Percentiles rank a stretch among this genome's conserved stretches.
Evolutionary conservation across 495 filamentous ascomycete species (phyloP).

Genomic region (Lepraria neglecta): DNA sequence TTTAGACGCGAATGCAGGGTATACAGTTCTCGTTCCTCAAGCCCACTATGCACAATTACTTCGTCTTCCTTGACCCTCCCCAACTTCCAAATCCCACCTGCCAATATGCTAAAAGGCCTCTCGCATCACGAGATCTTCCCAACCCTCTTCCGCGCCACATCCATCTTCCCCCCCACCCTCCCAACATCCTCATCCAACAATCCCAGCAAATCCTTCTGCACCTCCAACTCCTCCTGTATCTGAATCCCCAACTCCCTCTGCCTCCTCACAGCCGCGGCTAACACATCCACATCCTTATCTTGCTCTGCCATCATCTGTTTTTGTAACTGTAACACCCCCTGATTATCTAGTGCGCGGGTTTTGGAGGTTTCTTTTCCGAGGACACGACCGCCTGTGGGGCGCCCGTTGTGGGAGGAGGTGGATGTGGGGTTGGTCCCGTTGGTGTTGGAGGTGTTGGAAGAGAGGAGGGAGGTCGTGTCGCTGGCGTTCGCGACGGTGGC

Average conservation of each 20-base stretch:
- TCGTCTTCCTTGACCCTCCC: no score
- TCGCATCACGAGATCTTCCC: conserved; percentile 57
- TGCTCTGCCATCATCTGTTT: conserved; percentile 77
- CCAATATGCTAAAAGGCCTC: no score
- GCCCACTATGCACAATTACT: no score
- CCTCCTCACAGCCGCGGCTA: conserved; percentile 67
- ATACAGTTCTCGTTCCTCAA: no score
- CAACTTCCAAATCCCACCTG: no score
- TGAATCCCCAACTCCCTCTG: conserved; percentile 81
- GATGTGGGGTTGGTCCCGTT: not conserved
- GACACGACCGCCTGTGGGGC: conserved; percentile 52
- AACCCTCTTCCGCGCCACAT: conserved; percentile 74
- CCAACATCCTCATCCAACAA: conserved; percentile 70
- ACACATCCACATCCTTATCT: conserved; percentile 68
- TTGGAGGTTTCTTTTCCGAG: conserved; percentile 83
- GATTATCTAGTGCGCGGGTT: conserved; percentile 85
- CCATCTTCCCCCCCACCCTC: conserved; percentile 66
- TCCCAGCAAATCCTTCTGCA: conserved; percentile 76
- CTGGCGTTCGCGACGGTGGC: conserved; percentile 44
- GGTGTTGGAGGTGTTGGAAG: not conserved
- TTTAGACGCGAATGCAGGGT: no score
- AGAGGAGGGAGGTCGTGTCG: conserved; percentile 52
- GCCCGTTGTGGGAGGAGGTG: not conserved
- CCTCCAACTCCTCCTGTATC: conserved; percentile 77
- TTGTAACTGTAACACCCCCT: conserved; percentile 81